Evolutionary conservation across 768 basidiomycete genomes (phyloP).

Genomic region (Russula brevipes): DNA sequence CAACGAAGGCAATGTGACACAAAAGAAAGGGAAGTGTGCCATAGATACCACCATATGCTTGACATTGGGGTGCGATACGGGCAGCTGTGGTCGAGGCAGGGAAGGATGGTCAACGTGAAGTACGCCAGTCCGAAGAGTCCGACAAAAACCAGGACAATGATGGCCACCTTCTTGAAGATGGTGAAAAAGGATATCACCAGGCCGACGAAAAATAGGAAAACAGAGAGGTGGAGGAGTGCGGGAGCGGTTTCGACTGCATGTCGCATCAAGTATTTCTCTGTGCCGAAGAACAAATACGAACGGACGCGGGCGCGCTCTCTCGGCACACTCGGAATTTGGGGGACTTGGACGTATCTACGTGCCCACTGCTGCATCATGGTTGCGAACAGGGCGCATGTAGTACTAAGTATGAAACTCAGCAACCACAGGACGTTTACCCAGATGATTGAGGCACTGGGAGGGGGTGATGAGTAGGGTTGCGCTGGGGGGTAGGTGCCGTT

Average conservation of each 20-base stretch:
- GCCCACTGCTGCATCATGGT: conserved; percentile 20
- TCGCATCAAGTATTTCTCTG: not conserved
- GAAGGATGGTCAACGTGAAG: conserved; percentile 11
- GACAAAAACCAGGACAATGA: not conserved
- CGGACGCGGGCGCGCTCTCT: conserved; percentile 16
- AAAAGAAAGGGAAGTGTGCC: not conserved
- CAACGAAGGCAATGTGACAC: not conserved
- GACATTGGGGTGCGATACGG: conserved; percentile 24
- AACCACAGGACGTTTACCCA: conserved; percentile 19
- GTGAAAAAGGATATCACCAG: conserved; percentile 15
- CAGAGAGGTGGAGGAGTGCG: conserved; percentile 30
- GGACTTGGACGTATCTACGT: conserved; percentile 12
- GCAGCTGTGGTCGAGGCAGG: conserved; percentile 10
- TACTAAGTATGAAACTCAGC: conserved; percentile 15
- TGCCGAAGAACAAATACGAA: conserved; percentile 12
- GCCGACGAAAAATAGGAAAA: conserved; percentile 21
- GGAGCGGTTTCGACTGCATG: conserved; percentile 4
- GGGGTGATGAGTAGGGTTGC: not conserved
- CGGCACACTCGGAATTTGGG: conserved; percentile 19
- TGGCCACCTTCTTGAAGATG: conserved; percentile 4
- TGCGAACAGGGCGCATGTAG: conserved; percentile 15
- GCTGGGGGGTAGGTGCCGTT: conserved; percentile 5
- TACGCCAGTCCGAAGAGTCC: conserved; percentile 7
- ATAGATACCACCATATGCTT: conserved; percentile 6
- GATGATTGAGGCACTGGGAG: not conserved